These are phyloP conservation scores for Kingdonia uniflora DNA, from an alignment of 164 flowering plant genomes.

Conservation along the genomic window DNA sequence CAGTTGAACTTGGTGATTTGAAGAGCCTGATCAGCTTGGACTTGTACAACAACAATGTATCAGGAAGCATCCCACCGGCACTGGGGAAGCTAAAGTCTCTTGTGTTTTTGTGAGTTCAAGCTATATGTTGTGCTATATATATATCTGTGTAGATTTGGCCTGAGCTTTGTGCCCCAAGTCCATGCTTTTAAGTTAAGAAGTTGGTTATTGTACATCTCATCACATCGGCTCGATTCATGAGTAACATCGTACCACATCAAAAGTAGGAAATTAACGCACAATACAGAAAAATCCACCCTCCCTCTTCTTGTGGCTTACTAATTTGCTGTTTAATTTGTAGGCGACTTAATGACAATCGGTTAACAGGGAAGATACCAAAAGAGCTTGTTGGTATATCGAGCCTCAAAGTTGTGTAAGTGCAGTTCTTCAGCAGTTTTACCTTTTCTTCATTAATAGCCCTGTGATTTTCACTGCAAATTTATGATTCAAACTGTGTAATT, in stretches of 20 bases:
- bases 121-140: neutral
- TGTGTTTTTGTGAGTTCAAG: slow-evolving; percentile 66
- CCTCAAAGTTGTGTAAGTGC: slow-evolving; percentile 87
- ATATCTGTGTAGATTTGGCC: neutral
- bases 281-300: too few relatives aligned
- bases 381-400: slow-evolving; percentile 40
- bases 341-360: slow-evolving; percentile 14
- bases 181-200: too few relatives aligned
- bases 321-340: slow-evolving; percentile 1
- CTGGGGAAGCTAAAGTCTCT: slow-evolving; percentile 80
- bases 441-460: too few relatives aligned
- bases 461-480: too few relatives aligned
- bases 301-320: neutral
- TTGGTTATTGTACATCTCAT: too few relatives aligned
- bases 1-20: slow-evolving; percentile 79
- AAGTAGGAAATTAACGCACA: too few relatives aligned
- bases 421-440: neutral
- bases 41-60: slow-evolving; percentile 72
- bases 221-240: too few relatives aligned
- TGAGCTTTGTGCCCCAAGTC: neutral
- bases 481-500: too few relatives aligned
- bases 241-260: too few relatives aligned
- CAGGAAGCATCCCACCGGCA: slow-evolving; percentile 66
- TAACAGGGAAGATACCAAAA: slow-evolving; percentile 72
- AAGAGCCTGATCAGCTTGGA: slow-evolving; percentile 88